Evolutionary conservation across 371 early-diverging fungal species (phyloP), one percentile per base, ranked within the genome.

Genomic region (Edhazardia aedis): DNA sequence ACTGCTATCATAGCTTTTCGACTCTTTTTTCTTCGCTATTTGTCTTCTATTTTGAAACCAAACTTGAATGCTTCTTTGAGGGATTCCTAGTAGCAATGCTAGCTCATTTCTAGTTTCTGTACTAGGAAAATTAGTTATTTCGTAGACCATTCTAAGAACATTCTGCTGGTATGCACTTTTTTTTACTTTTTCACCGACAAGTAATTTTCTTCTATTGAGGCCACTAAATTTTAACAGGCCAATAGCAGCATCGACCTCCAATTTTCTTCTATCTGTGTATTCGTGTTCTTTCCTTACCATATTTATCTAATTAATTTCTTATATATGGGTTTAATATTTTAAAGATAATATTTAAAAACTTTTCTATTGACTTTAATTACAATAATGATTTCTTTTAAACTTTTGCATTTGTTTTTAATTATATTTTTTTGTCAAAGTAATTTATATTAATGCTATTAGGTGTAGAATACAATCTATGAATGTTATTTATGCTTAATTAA

Each of bases 11-110:
- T 22, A n/a, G 18, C 23, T n/a, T 47, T 33, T 33, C 7, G 33
- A 9, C 14, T 33, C 33, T 33, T 14, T 7, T n/a, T 47, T 73
- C 46, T 73, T 73, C 1, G 61, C 50, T 55, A 70, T 70, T 19
- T 70, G 70, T 50, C 69, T 56, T 40, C 59, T 69, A 38, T 69
- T 69, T 44, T 69, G 65, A 50, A 65, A 69, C 65, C 69, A 69
- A n/a, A 65, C 61, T 30, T 69, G 63, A 11, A 65, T 54, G 44
- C 47, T 56, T 42, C 56, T 54, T 9, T 59, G 45, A 0, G 65
- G 61, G 45, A 69, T 65, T 30, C 50, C 33, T 2, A 61, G 26
- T 29, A 68, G 64, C 18, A 55, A 55, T 23, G 59, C 64, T 18
- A 73, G 59, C 24, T 50, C 50, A 12, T 27, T n/a, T 11, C 50